Evolutionary conservation across 2,329 filamentous ascomycete species (phyloP), one percentile per base, ranked within the genome.

Genomic region (Lachnellula cervina): DNA sequence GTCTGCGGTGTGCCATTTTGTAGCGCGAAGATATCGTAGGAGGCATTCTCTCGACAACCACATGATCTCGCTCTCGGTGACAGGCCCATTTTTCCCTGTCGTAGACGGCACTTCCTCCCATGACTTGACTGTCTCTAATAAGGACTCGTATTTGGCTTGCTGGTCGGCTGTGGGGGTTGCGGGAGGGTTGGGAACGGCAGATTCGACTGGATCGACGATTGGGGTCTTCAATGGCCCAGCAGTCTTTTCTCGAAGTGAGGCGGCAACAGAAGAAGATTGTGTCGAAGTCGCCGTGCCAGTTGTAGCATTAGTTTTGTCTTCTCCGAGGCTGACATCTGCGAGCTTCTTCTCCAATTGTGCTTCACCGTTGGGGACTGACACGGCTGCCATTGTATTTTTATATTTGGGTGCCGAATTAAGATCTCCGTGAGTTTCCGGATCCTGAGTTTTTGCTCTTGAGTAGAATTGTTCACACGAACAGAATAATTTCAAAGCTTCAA

Each of bases 1-100:
- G 48, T 93, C 84, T 44, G 83, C 75, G 49, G 88, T 80, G 63
- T 86, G 80, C 91, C 94, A 99, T 73, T 96, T 97, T 38, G 90
- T 92, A 19, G 94, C 94, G 57, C 93, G 88, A 32, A 99, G 84
- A 71, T 96, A 99, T 64, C 94, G 88, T 42, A 97, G 80, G 16
- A 99, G 80, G 70, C 93, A 97, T 71, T 99, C 94, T 62, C 86
- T 84, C 13, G 92, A 96, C 63, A 99, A 80, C 85, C 90, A 99
- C 75, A 94, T 84, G 68, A 84, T 87, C 74, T 99, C 94, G 50
- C 78, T 75, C 56, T 96, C 90, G 50, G 83, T 85, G 56, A 97
- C 74, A 2, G 89, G 84, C 2, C 82, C 82, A 8, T 71, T 79
- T 59, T 76, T 76, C 53, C 76, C 76, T 59, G 82, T 77, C 19